Evolutionary conservation across 352 stramenopile species (phyloP).

Genomic region (Pythium coloratum): DNA sequence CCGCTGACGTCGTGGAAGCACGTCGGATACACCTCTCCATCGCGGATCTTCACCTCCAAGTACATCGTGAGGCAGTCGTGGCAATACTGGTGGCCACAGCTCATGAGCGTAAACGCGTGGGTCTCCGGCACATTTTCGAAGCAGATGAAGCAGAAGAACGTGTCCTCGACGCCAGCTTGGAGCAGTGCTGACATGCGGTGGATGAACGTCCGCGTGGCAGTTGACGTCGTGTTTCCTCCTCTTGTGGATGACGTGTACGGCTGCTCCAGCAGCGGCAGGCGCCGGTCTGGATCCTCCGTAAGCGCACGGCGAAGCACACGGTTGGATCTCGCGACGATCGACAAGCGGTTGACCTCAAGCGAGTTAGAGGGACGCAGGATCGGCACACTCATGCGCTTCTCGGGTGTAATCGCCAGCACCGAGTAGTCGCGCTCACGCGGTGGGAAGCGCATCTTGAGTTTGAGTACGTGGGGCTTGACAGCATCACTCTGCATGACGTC

Average conservation of each 20-base stretch:
- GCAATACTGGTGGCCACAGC: constrained; percentile 72
- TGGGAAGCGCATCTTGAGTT: constrained; percentile 12
- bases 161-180: constrained; percentile 39
- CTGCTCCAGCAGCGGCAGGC: constrained; percentile 17
- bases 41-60: constrained; percentile 58
- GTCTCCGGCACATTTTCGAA: constrained; percentile 56
- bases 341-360: background rate
- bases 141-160: constrained; percentile 78
- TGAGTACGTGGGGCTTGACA: constrained; percentile 6
- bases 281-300: constrained; percentile 10
- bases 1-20: constrained; percentile 57
- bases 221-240: background rate
- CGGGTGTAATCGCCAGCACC: background rate
- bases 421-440: background rate
- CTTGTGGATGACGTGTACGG: constrained; percentile 1
- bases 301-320: constrained; percentile 14
- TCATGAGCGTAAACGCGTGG: constrained; percentile 37
- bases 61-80: constrained; percentile 30
- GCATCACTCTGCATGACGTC: background rate
- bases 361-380: constrained; percentile 12
- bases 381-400: constrained; percentile 15
- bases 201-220: constrained; percentile 11
- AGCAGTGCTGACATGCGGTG: constrained; percentile 15
- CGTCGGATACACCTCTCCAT: constrained; percentile 67
- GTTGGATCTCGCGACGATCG: background rate